Percentiles rank a stretch among this genome's conserved stretches.
phyloP scores from a whole-genome alignment of 176 grass and related monocot genomes.

The Urochloa ruziziensis region DNA sequence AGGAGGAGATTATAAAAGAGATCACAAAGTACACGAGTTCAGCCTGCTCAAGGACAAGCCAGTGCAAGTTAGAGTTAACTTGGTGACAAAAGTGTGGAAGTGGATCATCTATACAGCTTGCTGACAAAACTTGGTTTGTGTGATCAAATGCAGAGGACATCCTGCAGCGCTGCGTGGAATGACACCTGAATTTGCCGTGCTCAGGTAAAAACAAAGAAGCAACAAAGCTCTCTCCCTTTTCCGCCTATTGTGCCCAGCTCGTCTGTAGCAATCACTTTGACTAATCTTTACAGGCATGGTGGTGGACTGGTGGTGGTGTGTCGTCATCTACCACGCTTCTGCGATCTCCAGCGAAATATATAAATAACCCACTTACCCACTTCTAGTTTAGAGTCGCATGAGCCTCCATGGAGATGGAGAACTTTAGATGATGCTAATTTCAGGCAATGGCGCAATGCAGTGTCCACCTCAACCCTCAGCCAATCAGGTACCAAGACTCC shows the following conservation, averaged over 20 bases:
- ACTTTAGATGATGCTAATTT: neutral
- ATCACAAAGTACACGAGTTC: too few relatives aligned
- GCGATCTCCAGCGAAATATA: neutral
- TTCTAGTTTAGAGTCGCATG: neutral
- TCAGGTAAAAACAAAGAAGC: constrained; percentile 27
- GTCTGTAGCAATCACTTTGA: neutral
- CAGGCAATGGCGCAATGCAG: neutral
- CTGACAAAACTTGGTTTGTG: constrained; percentile 1
- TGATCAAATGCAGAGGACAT: constrained; percentile 49
- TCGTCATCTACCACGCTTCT: constrained; percentile 43
- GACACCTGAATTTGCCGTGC: constrained; percentile 50
- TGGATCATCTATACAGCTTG: neutral
- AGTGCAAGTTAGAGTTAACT: too few relatives aligned
- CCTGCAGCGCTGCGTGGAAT: constrained; percentile 44
- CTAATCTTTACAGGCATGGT: constrained; percentile 42
- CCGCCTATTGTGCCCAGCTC: neutral
- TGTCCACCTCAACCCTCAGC: too few relatives aligned
- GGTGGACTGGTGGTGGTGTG: too few relatives aligned
- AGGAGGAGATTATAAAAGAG: too few relatives aligned
- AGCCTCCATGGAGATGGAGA: too few relatives aligned
- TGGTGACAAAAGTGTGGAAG: neutral
- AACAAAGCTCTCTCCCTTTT: neutral
- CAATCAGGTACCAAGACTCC: too few relatives aligned
- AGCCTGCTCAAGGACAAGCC: too few relatives aligned
- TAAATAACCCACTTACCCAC: neutral